Base-by-base conservation (phyloP, 306 rosid genomes). In the Canavalia ensiformis region DNA sequence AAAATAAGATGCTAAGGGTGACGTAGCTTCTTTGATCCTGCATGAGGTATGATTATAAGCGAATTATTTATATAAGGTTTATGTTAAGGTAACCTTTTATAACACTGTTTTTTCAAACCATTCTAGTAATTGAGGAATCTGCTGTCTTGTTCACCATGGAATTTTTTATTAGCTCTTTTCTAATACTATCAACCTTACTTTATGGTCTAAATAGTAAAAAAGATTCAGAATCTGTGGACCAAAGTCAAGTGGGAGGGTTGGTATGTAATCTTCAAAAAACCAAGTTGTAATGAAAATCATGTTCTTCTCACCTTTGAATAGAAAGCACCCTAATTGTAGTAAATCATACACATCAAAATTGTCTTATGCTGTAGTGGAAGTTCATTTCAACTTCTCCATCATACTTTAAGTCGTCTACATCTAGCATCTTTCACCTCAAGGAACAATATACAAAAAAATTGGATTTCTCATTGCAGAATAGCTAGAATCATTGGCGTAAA, bases 111-210 rank as follows among this genome's bases (percentile, higher is more conserved):
- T 6, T 66, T 66, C 28, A 44, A 77, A 51, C 74, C 12, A 25
- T 58, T 29, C 9, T 13, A 68, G 78, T 84, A 80, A 80, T 70
- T 49, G 68, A 85, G 73, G 82, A 84, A 82, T 72, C 78, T 34
- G 0, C 5, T 51, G 81, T 72, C 81, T 62, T 67, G n/a, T 76
- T 82, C 93, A 55, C 54, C 67, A 47, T 13, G 18, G 59, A 78
- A 55, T 57, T 82, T 76, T 76, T 12, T 50, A 33, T 66, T 5
- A 42, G 31, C 11, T 18, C 13, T 13, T 57, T 2, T 39, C 25
- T 55, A 44, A 33, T 75, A 35, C 55, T 76, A 76, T 82, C 6
- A 11, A 28, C 39, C 63, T 35, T 31, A 46, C 60, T 62, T 83
- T 68, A 39, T 73, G 49, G 52, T 50, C 1, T 12, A 10, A 71